phyloP scores from a whole-genome alignment of 2,329 filamentous ascomycete species.

The Fusarium illudens region DNA sequence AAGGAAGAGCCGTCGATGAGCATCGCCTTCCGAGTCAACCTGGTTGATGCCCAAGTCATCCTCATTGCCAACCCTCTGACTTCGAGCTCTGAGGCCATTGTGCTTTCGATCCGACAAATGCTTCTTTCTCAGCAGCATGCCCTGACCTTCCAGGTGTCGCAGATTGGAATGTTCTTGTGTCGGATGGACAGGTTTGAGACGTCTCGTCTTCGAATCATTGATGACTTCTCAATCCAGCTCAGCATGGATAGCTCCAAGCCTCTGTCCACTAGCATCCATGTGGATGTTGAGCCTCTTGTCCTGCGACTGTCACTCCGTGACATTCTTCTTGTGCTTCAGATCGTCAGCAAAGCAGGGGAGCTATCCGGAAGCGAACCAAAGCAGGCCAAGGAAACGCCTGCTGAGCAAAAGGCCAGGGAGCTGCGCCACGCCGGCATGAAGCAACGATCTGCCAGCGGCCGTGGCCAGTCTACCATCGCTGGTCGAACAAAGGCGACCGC shows the following conservation, averaged over 20 bases:
- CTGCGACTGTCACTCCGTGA: conserved; percentile 90
- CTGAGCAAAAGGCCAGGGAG: conserved; percentile 66
- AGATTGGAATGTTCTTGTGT: conserved; percentile 98
- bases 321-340: conserved; percentile 92
- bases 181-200: conserved; percentile 98
- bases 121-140: conserved; percentile 93
- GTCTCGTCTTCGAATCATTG: conserved; percentile 87
- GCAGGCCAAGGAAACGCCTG: conserved; percentile 46
- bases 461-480: conserved; percentile 61
- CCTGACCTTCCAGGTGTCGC: conserved; percentile 89
- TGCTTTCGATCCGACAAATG: conserved; percentile 92
- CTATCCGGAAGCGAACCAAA: conserved; percentile 74
- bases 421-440: conserved; percentile 60
- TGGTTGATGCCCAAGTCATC: conserved; percentile 96
- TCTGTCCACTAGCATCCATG: conserved; percentile 78
- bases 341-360: conserved; percentile 88
- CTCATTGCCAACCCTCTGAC: conserved; percentile 94
- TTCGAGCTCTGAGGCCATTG: conserved; percentile 91
- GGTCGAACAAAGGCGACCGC: conserved; percentile 50
- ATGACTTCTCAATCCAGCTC: conserved; percentile 93
- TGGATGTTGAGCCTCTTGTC: conserved; percentile 91
- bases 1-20: conserved; percentile 62
- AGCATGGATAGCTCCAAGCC: conserved; percentile 77
- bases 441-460: conserved; percentile 65
- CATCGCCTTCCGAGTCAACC: conserved; percentile 87